Conservation (phyloP, 192 early-diverging fungal genomes). For the Kappamyces sp. region DNA sequence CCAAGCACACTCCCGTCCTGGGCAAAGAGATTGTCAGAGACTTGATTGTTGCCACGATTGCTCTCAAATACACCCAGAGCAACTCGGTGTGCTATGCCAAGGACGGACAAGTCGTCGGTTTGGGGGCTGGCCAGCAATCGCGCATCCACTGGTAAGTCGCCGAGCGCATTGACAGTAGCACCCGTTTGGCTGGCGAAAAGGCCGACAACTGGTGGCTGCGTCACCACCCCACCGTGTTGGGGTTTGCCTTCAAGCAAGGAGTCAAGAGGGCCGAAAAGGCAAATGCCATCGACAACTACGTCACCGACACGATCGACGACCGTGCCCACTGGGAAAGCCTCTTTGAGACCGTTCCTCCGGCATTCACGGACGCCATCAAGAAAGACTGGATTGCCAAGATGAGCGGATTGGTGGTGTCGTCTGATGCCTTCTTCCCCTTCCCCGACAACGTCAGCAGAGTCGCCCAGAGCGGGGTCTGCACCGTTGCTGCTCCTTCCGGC, state of each 20-base stretch:
- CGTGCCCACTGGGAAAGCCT: slow-evolving; percentile 68
- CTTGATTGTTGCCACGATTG: slow-evolving; percentile 94
- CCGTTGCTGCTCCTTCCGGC: slow-evolving; percentile 87
- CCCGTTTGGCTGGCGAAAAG: slow-evolving; percentile 97
- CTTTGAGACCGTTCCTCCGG: slow-evolving; percentile 75
- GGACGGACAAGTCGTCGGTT: slow-evolving; percentile 93
- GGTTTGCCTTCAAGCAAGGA: slow-evolving; percentile 75
- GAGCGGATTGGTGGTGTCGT: slow-evolving; percentile 73
- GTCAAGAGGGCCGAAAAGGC: slow-evolving; percentile 93
- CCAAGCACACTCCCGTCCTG: slow-evolving; percentile 61
- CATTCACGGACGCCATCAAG: slow-evolving; percentile 75
- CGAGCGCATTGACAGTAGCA: slow-evolving; percentile 37
- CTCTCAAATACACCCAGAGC: slow-evolving; percentile 98
- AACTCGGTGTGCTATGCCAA: slow-evolving; percentile 99
- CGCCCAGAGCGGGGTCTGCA: slow-evolving; percentile 74
- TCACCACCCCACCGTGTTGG: slow-evolving; percentile 92
- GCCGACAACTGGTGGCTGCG: slow-evolving; percentile 98
- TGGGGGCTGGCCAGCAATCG: slow-evolving; percentile 98
- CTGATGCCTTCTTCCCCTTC: slow-evolving; percentile 99
- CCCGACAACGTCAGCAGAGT: slow-evolving; percentile 90
- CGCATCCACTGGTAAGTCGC: slow-evolving; percentile 82
- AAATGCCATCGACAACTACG: slow-evolving; percentile 95
- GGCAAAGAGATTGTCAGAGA: slow-evolving; percentile 68
- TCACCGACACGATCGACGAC: slow-evolving; percentile 86
- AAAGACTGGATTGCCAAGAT: slow-evolving; percentile 65